phyloP scores from a whole-genome alignment of 306 rosid species.

The Acmispon strigosus region DNA sequence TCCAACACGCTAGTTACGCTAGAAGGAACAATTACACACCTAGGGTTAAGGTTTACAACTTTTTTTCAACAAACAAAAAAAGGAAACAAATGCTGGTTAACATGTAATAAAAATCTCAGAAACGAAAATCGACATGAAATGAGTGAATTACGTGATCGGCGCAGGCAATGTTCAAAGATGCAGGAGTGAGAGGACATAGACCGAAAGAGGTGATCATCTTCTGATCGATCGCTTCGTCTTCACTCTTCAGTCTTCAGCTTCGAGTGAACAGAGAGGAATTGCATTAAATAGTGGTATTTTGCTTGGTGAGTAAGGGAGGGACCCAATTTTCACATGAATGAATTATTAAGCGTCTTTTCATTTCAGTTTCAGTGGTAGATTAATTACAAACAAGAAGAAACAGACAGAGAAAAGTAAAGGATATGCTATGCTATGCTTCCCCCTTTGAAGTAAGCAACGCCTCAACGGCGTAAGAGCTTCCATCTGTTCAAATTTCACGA shows the following conservation, averaged over 20 bases:
- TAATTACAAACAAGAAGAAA: background rate
- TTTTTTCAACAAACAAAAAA: background rate
- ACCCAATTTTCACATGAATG: background rate
- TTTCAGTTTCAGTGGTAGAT: background rate
- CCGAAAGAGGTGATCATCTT: slow-evolving; percentile 33
- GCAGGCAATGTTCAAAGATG: background rate
- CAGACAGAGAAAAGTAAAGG: slow-evolving; percentile 19
- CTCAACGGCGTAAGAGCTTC: slow-evolving; percentile 16
- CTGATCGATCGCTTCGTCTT: background rate
- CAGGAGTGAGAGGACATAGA: slow-evolving; percentile 20
- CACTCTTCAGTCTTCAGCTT: background rate
- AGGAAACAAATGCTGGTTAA: background rate
- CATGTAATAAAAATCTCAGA: background rate
- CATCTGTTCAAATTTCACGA: background rate
- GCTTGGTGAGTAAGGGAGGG: slow-evolving; percentile 11
- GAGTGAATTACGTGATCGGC: slow-evolving; percentile 8
- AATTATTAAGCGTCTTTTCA: background rate
- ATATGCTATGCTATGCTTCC: slow-evolving; percentile 15
- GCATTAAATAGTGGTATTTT: background rate
- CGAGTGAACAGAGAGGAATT: background rate
- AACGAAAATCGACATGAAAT: background rate
- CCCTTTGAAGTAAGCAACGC: slow-evolving; percentile 23
- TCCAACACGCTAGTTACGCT: background rate
- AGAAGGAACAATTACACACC: background rate
- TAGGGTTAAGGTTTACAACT: background rate